Conservation (phyloP, 1,284 basidiomycete genomes). For the Acaromyces ingoldii region DNA sequence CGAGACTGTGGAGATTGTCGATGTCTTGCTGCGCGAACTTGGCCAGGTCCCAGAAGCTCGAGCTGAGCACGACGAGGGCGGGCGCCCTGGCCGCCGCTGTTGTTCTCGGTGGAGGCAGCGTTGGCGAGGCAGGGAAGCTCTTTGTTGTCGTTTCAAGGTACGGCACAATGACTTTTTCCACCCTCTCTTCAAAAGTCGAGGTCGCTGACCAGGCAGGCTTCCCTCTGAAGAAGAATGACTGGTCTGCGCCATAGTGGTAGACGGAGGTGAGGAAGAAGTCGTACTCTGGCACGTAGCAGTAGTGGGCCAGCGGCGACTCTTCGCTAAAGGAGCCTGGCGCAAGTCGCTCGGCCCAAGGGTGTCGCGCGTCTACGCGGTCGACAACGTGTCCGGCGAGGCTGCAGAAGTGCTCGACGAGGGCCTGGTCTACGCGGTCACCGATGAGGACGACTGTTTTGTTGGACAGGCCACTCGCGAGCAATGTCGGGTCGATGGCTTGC, state of each 20-base stretch:
- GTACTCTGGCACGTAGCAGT: conserved; percentile 52
- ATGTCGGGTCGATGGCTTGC: neutral
- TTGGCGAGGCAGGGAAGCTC: conserved; percentile 11
- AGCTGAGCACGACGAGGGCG: conserved; percentile 50
- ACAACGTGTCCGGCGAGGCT: conserved; percentile 45
- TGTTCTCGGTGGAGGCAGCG: conserved; percentile 29
- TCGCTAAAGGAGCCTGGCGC: no score
- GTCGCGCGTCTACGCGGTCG: conserved; percentile 44
- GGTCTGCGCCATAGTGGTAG: conserved; percentile 52
- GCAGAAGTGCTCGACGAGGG: conserved; percentile 53
- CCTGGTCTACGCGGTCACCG: conserved; percentile 52
- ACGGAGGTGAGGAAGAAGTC: conserved; percentile 52
- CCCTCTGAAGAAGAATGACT: conserved; percentile 47
- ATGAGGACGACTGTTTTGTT: conserved; percentile 53
- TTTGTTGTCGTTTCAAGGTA: conserved; percentile 30
- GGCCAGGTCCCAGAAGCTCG: conserved; percentile 52
- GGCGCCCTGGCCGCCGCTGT: conserved; percentile 45
- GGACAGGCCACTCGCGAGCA: conserved; percentile 26
- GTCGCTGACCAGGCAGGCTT: conserved; percentile 50
- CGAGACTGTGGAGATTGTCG: conserved; percentile 26
- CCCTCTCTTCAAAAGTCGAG: conserved; percentile 49
- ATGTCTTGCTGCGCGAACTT: conserved; percentile 51
- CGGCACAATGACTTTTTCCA: conserved; percentile 47
- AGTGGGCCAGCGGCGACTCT: conserved; percentile 50
- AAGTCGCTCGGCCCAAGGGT: conserved; percentile 35